Evolutionary conservation across 768 basidiomycete genomes (phyloP), one percentile per base, ranked within the genome.

Genomic region (Dendrothele bispora): DNA sequence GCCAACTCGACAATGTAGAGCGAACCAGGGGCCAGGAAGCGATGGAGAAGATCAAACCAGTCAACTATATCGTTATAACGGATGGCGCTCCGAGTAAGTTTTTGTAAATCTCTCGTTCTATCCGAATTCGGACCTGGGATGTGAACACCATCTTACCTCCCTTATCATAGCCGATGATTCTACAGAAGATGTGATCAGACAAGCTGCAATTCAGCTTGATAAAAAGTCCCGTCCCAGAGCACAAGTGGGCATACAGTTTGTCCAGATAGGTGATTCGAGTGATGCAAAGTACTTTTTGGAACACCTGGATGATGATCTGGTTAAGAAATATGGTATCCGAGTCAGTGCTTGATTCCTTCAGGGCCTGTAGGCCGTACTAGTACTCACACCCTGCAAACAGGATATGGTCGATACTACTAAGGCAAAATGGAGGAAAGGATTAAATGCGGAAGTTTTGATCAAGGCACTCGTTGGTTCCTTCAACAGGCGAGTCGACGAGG

Each of bases 341-440:
- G 79, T 80, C 52, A 55, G 72, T 56, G 15, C 20, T 25, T 10
- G 18, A 39, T 2, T 7, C 22, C 1, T 50, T 2, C 7, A 27
- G 3, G 17, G 4, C 25, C 38, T 14, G n/a, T 46, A n/a, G n/a
- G n/a, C n/a, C n/a, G n/a, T n/a, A n/a, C n/a, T n/a, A n/a, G n/a
- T n/a, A n/a, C n/a, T n/a, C n/a, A 7, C 21, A 47, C 32, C 4
- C 46, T 35, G 30, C 10, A 3, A 34, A n/a, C 48, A 83, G 72
- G 86, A 88, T 56, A 88, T 88, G 18, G 83, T 88, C 1, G 86
- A 88, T 55, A 86, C 83, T 3, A 83, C 82, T 0, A 77, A 77
- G 4, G 84, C 73, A 52, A 58, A 62, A 5, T 72, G 67, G 10
- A 63, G 72, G 5, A 45, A 66, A 24, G 44, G 66, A 24, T 53